These are phyloP conservation scores for Kodamaea leandrae DNA, from an alignment of 805 yeast species.

Conservation along the genomic window DNA sequence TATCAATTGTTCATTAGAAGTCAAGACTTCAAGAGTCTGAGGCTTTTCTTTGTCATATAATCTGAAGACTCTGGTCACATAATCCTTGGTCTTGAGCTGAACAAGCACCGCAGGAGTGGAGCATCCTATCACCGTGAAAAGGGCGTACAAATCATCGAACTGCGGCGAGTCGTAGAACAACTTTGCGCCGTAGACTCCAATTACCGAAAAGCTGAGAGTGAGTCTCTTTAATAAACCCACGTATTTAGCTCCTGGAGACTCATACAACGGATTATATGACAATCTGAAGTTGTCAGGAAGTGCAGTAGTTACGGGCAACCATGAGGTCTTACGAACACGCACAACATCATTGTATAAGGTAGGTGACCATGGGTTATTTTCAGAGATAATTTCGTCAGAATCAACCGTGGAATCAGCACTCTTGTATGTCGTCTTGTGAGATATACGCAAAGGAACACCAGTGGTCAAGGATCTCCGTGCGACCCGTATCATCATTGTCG, in stretches of 20 bases:
- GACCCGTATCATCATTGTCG: not conserved
- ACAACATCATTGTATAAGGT: slow-evolving; percentile 43
- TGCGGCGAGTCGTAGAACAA: slow-evolving; percentile 53
- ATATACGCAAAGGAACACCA: slow-evolving; percentile 4
- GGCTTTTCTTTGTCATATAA: slow-evolving; percentile 61
- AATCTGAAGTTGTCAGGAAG: slow-evolving; percentile 52
- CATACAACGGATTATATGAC: slow-evolving; percentile 61
- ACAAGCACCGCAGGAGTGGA: slow-evolving; percentile 56
- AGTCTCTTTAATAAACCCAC: slow-evolving; percentile 62
- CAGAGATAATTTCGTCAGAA: slow-evolving; percentile 40
- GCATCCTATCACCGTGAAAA: slow-evolving; percentile 42
- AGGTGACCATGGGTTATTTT: slow-evolving; percentile 47
- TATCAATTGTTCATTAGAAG: slow-evolving; percentile 60
- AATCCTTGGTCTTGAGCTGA: slow-evolving; percentile 56
- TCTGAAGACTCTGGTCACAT: slow-evolving; percentile 70
- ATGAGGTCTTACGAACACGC: slow-evolving; percentile 31
- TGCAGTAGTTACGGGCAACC: slow-evolving; percentile 39
- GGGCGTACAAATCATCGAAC: slow-evolving; percentile 48
- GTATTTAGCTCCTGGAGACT: slow-evolving; percentile 59
- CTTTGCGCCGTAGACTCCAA: slow-evolving; percentile 64
- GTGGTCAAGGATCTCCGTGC: slow-evolving; percentile 5
- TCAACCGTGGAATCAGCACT: slow-evolving; percentile 35
- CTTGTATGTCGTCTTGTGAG: slow-evolving; percentile 21
- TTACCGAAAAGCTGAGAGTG: slow-evolving; percentile 56
- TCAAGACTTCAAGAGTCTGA: slow-evolving; percentile 62